Conservation (phyloP, 2,329 filamentous ascomycete species). For the Penicillium hesseltinei region DNA sequence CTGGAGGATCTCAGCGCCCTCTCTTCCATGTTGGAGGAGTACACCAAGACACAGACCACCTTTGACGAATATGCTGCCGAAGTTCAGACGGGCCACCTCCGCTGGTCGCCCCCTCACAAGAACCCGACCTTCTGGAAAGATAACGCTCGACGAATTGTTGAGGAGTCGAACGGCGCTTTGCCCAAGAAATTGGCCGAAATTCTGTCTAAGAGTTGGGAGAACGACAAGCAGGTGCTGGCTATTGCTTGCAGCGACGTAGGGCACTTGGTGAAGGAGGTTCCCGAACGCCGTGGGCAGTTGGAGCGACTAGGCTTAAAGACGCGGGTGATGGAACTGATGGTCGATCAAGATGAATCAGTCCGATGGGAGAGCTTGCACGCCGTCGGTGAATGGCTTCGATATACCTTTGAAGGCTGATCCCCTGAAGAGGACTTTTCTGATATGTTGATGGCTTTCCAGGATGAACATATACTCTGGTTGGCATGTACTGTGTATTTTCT, state of each 20-base stretch:
- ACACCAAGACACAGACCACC: conserved; percentile 67
- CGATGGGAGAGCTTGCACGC: conserved; percentile 90
- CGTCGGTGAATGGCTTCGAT: conserved; percentile 73
- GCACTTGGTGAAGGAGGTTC: conserved; percentile 82
- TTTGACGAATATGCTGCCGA: conserved; percentile 74
- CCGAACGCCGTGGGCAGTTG: conserved; percentile 74
- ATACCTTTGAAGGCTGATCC: conserved; percentile 58
- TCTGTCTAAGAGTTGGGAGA: conserved; percentile 76
- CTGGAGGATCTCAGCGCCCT: conserved; percentile 50
- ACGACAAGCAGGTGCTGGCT: conserved; percentile 80
- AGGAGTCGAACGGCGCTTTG: conserved; percentile 75
- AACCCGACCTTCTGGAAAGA: conserved; percentile 87
- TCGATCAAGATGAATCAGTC: conserved; percentile 80
- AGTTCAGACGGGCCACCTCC: conserved; percentile 78
- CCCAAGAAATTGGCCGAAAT: conserved; percentile 82
- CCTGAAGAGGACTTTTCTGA: conserved; percentile 1
- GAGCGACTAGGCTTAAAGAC: conserved; percentile 84
- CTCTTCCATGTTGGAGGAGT: conserved; percentile 76
- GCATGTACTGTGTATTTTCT: conserved; percentile 22
- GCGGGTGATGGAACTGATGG: conserved; percentile 91
- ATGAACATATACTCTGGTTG: conserved; percentile 22
- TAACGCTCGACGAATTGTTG: conserved; percentile 82
- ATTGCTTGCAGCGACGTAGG: conserved; percentile 93
- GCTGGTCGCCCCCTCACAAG: conserved; percentile 89
- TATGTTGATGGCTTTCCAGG: conserved; percentile 14